Evolutionary conservation across 176 grass and related monocot genomes (phyloP), one percentile per base, ranked within the genome.

Genomic region (Aechmea fasciata): DNA sequence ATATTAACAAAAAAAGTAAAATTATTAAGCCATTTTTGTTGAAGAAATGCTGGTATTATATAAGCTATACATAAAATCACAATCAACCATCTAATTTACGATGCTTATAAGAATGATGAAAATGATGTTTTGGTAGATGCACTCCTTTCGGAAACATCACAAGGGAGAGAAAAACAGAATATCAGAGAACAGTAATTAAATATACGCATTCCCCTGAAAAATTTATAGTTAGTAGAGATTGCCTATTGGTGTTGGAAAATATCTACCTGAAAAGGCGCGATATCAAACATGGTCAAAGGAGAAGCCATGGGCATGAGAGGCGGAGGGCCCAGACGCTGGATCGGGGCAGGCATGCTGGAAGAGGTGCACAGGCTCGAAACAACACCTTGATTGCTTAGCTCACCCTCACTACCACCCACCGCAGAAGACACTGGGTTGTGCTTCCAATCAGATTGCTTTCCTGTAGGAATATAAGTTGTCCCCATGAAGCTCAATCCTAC

Each of bases 401-500:
- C 87, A 83, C 73, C 72, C 70, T 87, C 82, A 48, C 82, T 79
- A 64, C 90, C 51, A 57, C 74, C 73, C 80, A 74, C 77, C 57
- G 78, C 73, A 69, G 85, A 68, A 77, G 77, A 85, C 49, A 73
- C 71, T 74, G 83, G 82, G 23, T 79, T 90, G 53, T 93, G 86
- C 71, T 90, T 99, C 94, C 89, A 93, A 49, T 99, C 89, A 65
- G 89, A 66, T 69, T 99, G 89, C 68, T 90, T 99, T n/a, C 91
- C 94, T 70, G 79, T 67, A 78, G 89, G 84, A 64, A 99, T 87
- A 81, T 90, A 99, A 67, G 94, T 83, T 50, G 89, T 47, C 28
- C 87, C 94, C 82, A 99, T 92, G 71, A 90, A 99, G 85, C 89
- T 85, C 80, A 99, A 79, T 26, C 94, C 94, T 68, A 99, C 75